Conservation (phyloP, 2,329 filamentous ascomycete genomes). For the Pseudogymnoascus destructans region DNA sequence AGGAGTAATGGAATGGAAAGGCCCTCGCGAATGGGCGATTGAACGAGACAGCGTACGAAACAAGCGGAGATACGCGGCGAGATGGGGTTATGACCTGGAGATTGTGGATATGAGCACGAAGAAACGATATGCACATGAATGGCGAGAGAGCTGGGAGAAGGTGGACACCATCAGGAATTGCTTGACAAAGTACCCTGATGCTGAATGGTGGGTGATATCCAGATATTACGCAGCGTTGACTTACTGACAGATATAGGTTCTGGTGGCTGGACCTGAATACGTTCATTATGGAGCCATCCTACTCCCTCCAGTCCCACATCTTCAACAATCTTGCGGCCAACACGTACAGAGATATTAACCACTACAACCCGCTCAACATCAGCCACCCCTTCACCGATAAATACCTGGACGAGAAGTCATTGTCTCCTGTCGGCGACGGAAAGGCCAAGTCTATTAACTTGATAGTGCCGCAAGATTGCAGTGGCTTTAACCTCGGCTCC, state of each 20-base stretch:
- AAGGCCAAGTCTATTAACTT: conserved; percentile 70
- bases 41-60: conserved; percentile 93
- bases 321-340: conserved; percentile 65
- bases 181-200: conserved; percentile 86
- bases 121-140: conserved; percentile 96
- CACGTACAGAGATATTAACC: conserved; percentile 90
- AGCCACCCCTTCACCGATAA: conserved; percentile 61
- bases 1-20: conserved; percentile 99
- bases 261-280: conserved; percentile 99
- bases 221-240: background rate
- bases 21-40: conserved; percentile 92
- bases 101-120: conserved; percentile 98
- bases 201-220: conserved; percentile 69
- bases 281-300: conserved; percentile 90
- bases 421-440: conserved; percentile 64
- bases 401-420: conserved; percentile 64
- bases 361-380: conserved; percentile 91
- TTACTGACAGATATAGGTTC: conserved; percentile 53
- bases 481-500: conserved; percentile 89
- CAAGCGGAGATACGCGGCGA: conserved; percentile 74
- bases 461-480: conserved; percentile 83
- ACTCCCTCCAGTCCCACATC: conserved; percentile 80
- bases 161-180: conserved; percentile 83
- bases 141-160: conserved; percentile 99
- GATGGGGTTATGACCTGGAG: conserved; percentile 92